phyloP scores from a whole-genome alignment of 2,329 filamentous ascomycete species.

The Aaosphaeria pasadenensis region DNA sequence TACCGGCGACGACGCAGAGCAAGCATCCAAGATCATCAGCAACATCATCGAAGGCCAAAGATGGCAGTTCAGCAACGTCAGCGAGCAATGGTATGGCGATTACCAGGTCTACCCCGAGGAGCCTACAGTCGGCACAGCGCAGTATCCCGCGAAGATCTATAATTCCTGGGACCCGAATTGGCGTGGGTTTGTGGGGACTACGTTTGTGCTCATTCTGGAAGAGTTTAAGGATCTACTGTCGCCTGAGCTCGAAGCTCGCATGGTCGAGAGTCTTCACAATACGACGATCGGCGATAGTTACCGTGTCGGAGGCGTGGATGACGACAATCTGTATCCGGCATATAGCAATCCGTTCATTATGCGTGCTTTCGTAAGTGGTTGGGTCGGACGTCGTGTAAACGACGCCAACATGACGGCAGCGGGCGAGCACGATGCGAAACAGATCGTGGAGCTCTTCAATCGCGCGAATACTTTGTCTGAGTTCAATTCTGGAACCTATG shows the following conservation, averaged over 20 bases:
- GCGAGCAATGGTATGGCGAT: conserved; percentile 53
- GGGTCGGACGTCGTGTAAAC: conserved; percentile 54
- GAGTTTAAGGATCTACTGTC: conserved; percentile 54
- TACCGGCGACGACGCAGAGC: conserved; percentile 44
- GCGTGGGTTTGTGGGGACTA: conserved; percentile 61
- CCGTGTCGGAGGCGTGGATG: conserved; percentile 57
- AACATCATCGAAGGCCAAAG: conserved; percentile 47
- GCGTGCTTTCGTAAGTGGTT: conserved; percentile 60
- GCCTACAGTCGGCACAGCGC: conserved; percentile 52
- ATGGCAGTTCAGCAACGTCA: conserved; percentile 50
- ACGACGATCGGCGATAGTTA: conserved; percentile 59
- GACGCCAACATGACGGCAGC: conserved; percentile 59
- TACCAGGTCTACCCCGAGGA: conserved; percentile 58
- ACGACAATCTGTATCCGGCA: conserved; percentile 61
- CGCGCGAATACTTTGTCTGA: conserved; percentile 57
- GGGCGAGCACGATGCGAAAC: conserved; percentile 55
- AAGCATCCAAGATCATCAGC: conserved; percentile 52
- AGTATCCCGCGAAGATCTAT: conserved; percentile 53
- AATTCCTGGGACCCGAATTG: conserved; percentile 63
- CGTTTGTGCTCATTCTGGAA: conserved; percentile 57
- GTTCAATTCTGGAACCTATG: conserved; percentile 63
- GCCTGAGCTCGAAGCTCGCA: conserved; percentile 38
- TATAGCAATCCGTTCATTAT: conserved; percentile 62
- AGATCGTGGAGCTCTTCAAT: conserved; percentile 57
- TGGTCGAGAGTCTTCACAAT: conserved; percentile 55